Base-by-base conservation (phyloP, 2,329 filamentous ascomycete species). In the Myriosclerotinia curreyana region DNA sequence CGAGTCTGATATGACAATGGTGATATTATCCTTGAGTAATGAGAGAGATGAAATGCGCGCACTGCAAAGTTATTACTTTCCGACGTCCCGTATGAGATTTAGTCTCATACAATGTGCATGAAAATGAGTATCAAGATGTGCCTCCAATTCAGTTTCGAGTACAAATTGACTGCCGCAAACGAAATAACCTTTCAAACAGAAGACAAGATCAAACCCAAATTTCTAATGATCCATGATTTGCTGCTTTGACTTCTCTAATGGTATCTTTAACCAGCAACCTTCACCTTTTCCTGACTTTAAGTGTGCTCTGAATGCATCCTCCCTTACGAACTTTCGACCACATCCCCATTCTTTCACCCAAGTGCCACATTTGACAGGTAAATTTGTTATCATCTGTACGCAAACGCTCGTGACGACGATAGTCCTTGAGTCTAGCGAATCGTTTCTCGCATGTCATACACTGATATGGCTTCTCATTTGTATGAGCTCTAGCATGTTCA, bases 81-180 rank as follows among this genome's bases (percentile, higher is more conserved):
- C 28, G 7, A 0, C 11, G 5, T 1, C 0, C 11, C 6, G 15
- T 49, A 17, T 22, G 3, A 54, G 1, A 0, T 4, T 1, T 3
- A 1, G 14, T 28, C 4, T 62, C 20, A 42, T 14, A 22, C 52
- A 58, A 14, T 25, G 44, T 15, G 17, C 31, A n/a, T 31, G 20
- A 0, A 34, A 40, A 8, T 22, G 34, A 12, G 5, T 14, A 5
- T 31, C 4, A 15, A 49, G 3, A 22, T 63, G 52, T 17, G 1
- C 20, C 5, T 7, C 1, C 6, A 42, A 9, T 0, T 14, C 40
- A 28, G 31, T n/a, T 15, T 2, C 1, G 5, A 1, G 31, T 17
- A 2, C 31, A 38, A 50, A 58, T 8, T 14, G 3, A 20, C 1
- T 11, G 4, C 25, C 49, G 15, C 50, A 61, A 28, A 46, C 22